Conservation (phyloP, 2,329 filamentous ascomycete species). For the Aspergillus versicolor region DNA sequence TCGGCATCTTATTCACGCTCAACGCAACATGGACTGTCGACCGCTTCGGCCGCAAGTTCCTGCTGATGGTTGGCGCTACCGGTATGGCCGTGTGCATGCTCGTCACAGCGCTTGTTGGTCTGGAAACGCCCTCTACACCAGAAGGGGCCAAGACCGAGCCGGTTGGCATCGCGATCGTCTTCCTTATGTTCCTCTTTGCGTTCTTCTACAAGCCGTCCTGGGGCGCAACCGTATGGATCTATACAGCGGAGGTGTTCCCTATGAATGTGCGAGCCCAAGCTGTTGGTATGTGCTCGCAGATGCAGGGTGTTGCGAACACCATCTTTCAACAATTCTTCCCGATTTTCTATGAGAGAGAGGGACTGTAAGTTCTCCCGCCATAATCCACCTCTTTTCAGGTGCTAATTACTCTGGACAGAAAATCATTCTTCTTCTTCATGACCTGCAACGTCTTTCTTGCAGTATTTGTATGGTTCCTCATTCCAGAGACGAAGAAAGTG, state of each 20-base stretch:
- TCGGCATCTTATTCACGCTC: conserved; percentile 69
- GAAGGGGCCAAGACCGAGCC: conserved; percentile 56
- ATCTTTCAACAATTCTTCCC: conserved; percentile 72
- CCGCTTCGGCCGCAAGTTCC: conserved; percentile 67
- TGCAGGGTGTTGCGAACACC: conserved; percentile 64
- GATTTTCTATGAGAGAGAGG: conserved; percentile 60
- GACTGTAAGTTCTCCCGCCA: conserved; percentile 41
- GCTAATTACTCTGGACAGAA: neutral
- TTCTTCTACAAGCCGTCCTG: conserved; percentile 64
- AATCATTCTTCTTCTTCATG: conserved; percentile 7
- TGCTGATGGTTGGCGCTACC: conserved; percentile 65
- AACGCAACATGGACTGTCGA: conserved; percentile 73
- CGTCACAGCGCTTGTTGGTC: conserved; percentile 58
- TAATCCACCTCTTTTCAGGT: too few species aligned
- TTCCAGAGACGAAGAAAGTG: conserved; percentile 53
- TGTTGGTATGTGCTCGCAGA: conserved; percentile 64
- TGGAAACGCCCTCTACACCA: conserved; percentile 52
- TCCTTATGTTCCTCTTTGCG: conserved; percentile 65
- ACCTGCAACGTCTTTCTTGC: conserved; percentile 47
- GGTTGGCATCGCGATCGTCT: conserved; percentile 66
- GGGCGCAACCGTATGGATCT: conserved; percentile 71
- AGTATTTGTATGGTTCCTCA: conserved; percentile 50
- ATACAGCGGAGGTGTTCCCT: conserved; percentile 66
- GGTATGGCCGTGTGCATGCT: conserved; percentile 72
- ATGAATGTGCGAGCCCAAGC: conserved; percentile 71